These are phyloP conservation scores for Phalaenopsis aphrodite DNA, from an alignment of 106 monocot genomes.

Conservation along the genomic window DNA sequence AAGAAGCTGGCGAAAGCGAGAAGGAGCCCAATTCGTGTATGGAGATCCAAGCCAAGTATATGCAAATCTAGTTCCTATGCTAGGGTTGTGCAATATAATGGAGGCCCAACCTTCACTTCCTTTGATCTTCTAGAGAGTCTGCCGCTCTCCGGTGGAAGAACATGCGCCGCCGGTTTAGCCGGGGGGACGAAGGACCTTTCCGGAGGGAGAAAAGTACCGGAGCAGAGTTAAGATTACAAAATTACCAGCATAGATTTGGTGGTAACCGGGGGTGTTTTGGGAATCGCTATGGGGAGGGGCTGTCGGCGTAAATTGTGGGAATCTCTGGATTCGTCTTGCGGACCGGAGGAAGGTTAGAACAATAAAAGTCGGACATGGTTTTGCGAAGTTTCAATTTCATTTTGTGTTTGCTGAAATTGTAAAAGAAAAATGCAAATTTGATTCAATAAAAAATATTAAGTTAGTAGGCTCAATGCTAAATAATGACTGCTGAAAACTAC, in stretches of 20 bases:
- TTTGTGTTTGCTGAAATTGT: too few species aligned
- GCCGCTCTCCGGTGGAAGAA: not conserved
- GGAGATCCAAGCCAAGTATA: not conserved
- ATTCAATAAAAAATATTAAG: too few species aligned
- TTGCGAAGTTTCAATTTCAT: too few species aligned
- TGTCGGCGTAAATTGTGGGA: not conserved
- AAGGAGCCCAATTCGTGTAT: not conserved
- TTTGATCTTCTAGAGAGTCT: not conserved
- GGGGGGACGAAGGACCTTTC: not conserved
- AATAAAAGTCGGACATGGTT: too few species aligned
- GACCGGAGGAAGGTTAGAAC: not conserved
- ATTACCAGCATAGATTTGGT: not conserved
- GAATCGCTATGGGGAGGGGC: not conserved
- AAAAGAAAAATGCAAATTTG: too few species aligned
- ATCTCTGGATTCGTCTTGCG: not conserved
- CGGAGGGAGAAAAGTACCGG: not conserved
- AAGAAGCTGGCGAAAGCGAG: not conserved
- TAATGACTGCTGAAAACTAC: too few species aligned
- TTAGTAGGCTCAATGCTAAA: too few species aligned
- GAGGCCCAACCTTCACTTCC: not conserved
- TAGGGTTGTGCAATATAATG: not conserved
- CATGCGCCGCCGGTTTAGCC: not conserved
- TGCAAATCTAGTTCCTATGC: not conserved
- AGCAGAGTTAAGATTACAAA: not conserved
- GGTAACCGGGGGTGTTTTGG: not conserved